Evolutionary conservation across 345 rosid genomes (phyloP), one percentile per base, ranked within the genome.

Genomic region (Euphorbia pulcherrima): DNA sequence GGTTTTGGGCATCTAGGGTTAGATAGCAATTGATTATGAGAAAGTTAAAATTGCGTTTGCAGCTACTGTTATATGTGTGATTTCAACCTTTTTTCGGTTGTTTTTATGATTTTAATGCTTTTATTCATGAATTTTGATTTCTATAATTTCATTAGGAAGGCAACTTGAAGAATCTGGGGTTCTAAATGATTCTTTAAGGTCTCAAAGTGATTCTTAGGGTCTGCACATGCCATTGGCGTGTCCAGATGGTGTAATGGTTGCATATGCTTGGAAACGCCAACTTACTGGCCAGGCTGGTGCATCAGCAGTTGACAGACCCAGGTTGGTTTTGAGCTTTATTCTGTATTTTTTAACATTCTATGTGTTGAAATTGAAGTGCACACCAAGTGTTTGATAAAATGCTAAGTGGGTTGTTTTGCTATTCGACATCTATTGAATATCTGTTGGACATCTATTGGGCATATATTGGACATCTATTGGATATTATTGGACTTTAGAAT

Each of bases 211-310:
- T 30, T 87, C 92, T 11, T 93, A 97, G 98, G 94, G 97, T 68
- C 79, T 89, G 84, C 96, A 90, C 61, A 87, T 93, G 96, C 97
- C 98, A 0, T 30, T 93, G 80, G 98, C 89, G 50, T 93, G 97
- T 78, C 97, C 97, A 1, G 99, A 94, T 73, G 99, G 99, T 14
- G 97, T 96, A 0, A 97, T 91, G 0, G 99, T 94, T 8, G 99
- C 95, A 0, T 94, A 94, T 75, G 97, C 99, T 56, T 91, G 99
- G 97, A 94, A 94, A 68, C 85, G 99, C 9, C 99, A 94, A 65
- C 90, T 94, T 8, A 97, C 99, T n/a, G 97, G 99, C 18, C 99
- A 94, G 80, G 98, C 97, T 58, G 99, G 99, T 77, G 97, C 99
- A 3, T 90, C 99, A 74, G 96, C 99, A 35, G 99, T 94, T 33